Evolutionary conservation across 768 basidiomycete genomes (phyloP).

Genomic region (Sporobolomyces roseus): DNA sequence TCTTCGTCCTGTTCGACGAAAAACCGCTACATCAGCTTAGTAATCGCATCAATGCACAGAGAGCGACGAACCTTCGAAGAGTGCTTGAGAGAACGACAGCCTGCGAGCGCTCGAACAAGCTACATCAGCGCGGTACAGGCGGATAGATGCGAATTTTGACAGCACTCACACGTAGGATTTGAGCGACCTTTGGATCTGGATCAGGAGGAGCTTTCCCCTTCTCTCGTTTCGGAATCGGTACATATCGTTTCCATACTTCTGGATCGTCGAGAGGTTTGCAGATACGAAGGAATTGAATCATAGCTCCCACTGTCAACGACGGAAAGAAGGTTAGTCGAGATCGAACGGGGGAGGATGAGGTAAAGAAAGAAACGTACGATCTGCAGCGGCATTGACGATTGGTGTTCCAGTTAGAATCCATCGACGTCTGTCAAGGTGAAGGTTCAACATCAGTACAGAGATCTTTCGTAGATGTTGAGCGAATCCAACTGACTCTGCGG

Average conservation of each 20-base stretch:
- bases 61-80: constrained; percentile 56
- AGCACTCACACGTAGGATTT: constrained; percentile 16
- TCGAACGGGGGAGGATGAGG: constrained; percentile 43
- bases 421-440: constrained; percentile 27
- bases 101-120: not conserved
- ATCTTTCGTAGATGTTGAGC: not conserved
- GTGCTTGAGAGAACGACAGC: constrained; percentile 52
- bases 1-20: constrained; percentile 43
- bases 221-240: constrained; percentile 49
- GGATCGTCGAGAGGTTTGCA: constrained; percentile 78
- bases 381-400: constrained; percentile 60
- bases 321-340: not conserved
- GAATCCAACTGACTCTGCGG: constrained; percentile 56
- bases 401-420: constrained; percentile 61
- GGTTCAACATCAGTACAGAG: not conserved
- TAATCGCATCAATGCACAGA: no score
- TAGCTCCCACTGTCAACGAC: constrained; percentile 60
- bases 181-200: not conserved
- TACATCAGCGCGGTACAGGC: no score
- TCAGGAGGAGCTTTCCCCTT: constrained; percentile 1
- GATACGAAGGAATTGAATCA: constrained; percentile 77
- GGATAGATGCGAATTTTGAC: no score
- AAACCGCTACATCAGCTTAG: not conserved
- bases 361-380: constrained; percentile 67
- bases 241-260: constrained; percentile 72